Evolutionary conservation across 2,329 filamentous ascomycete species (phyloP).

Genomic region (Elsinoe necatrix): DNA sequence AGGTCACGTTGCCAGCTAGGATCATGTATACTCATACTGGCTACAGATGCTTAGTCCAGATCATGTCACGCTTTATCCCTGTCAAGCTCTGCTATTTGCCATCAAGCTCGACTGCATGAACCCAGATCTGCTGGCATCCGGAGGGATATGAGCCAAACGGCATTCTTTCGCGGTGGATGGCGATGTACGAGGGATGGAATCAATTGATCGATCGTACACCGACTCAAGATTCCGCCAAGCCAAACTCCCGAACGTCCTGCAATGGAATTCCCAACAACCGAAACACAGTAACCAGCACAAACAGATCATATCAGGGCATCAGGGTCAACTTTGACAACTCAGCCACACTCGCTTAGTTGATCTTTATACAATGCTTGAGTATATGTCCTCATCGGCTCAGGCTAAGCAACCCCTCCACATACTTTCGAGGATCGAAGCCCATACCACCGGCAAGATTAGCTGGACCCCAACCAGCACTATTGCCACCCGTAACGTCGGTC

Average conservation of each 20-base stretch:
- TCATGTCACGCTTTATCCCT: neutral
- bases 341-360: neutral
- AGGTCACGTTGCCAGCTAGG: too few relatives aligned
- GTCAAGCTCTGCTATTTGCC: neutral
- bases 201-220: neutral
- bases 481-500: conserved; percentile 30
- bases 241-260: neutral
- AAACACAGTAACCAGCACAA: neutral
- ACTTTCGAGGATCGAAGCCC: conserved; percentile 62
- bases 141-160: neutral
- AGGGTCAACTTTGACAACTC: neutral
- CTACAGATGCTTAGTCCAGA: neutral
- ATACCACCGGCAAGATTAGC: conserved; percentile 61
- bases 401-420: conserved; percentile 18
- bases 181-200: neutral
- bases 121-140: neutral
- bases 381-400: conserved; percentile 15
- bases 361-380: neutral
- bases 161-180: neutral
- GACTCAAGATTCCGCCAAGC: neutral
- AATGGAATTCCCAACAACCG: neutral
- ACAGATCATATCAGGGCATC: neutral
- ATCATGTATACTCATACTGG: too few relatives aligned
- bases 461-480: conserved; percentile 46
- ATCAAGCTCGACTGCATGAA: neutral